Base-by-base conservation (phyloP, 106 monocot species). In the Posidonia australis region DNA sequence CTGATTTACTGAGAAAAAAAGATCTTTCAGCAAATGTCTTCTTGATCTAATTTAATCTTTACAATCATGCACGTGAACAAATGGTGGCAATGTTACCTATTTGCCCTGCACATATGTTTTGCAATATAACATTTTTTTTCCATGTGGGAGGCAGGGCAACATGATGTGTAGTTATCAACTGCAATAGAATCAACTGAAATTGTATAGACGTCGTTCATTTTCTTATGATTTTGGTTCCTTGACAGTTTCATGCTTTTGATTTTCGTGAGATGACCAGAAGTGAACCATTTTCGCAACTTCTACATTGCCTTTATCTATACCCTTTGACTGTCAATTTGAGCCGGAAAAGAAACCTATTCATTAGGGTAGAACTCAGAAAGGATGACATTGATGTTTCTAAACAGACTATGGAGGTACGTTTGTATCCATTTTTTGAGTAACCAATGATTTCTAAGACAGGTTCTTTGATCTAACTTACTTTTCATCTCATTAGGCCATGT, bases 191-290 rank as follows among this genome's bases (percentile, higher is more conserved):
- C 9, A 11, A 54, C 10, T 54, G 24, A 22, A 54, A 54, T 54
- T 10, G 17, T 17, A 54, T 54, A 13, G 24, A 29, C 18, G 12
- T 58, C 16, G n/a, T 58, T 30, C 16, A 17, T 26, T 36, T 36
- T 11, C 54, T 55, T 42, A 23, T 45, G 19, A 55, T 20, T 27
- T 20, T 20, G 17, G 0, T 17, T 63, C 10, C 18, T 1, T 71
- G 22, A 76, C 96, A 98, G 96, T 81, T 87, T 60, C 82, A 82
- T 69, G 87, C 85, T 62, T 87, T 98, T 79, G 91, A 98, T 79
- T 98, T 98, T 68, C 82, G 83, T 60, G 77, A 68, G 69, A 82
- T 98, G 85, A 81, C 74, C 27, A 87, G 87, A 77, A 85, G 85
- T 71, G 90, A 91, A 67, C 96, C 96, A 48, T 98, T 91, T 77